Evolutionary conservation across 2,329 filamentous ascomycete species (phyloP).

Genomic region (Cercospora sp.): DNA sequence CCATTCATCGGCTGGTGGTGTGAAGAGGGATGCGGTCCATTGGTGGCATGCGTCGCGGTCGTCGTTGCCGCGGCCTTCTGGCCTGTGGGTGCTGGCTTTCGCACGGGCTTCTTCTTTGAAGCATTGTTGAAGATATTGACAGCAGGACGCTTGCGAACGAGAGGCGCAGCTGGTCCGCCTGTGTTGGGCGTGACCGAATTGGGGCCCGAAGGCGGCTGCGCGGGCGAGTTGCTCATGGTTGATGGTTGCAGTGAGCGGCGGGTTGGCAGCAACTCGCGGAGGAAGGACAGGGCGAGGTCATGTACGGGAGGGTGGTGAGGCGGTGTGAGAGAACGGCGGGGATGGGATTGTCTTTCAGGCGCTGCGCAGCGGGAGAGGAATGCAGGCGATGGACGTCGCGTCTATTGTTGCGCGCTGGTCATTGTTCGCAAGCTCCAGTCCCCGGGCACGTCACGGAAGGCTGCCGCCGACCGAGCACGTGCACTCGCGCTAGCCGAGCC

Average conservation of each 20-base stretch:
- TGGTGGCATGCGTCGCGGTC: conserved; percentile 6
- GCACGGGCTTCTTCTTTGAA: conserved; percentile 41
- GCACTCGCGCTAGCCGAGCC: not conserved
- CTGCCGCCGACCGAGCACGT: not conserved
- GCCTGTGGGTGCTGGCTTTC: conserved; percentile 13
- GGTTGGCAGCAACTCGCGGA: conserved; percentile 6
- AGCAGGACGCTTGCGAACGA: conserved; percentile 39
- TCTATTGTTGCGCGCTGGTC: conserved; percentile 5
- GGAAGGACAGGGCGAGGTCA: not conserved
- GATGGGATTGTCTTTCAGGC: not conserved
- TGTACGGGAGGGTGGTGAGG: not conserved
- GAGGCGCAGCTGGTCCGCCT: conserved; percentile 37
- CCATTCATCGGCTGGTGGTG: conserved; percentile 18
- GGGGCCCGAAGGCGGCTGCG: conserved; percentile 35
- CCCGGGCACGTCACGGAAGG: not conserved
- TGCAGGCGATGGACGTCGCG: not conserved
- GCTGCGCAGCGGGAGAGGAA: not conserved
- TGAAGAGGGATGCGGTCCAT: conserved; percentile 14
- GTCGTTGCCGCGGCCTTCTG: conserved; percentile 16
- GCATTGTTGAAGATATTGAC: conserved; percentile 38
- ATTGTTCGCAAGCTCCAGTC: conserved; percentile 1
- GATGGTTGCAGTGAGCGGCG: not conserved
- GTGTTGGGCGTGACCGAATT: conserved; percentile 42
- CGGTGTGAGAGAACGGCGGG: not conserved
- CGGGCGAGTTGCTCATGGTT: conserved; percentile 40